A percentile compares a stretch with the other conserved stretches of the same genome.
Conservation (phyloP, 179 eudicot genomes). For the Actinidia chinensis region DNA sequence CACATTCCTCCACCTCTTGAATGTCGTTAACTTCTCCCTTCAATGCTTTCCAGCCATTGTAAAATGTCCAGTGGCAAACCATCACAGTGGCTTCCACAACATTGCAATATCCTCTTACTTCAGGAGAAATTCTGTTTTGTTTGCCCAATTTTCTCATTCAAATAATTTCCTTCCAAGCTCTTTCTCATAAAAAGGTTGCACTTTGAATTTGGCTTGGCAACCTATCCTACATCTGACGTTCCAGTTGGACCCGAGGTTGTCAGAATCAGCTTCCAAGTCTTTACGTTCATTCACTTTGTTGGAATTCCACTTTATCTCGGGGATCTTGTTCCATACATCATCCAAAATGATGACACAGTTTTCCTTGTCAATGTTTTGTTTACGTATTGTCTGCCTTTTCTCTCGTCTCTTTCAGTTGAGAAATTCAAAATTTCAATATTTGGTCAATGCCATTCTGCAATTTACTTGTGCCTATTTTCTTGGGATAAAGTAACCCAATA, state of each 20-base stretch:
- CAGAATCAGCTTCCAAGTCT: constrained; percentile 15
- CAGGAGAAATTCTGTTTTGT: neutral
- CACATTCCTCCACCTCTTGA: constrained; percentile 31
- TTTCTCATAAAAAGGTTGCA: constrained; percentile 28
- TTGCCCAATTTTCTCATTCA: neutral
- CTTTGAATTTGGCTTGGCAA: constrained; percentile 12
- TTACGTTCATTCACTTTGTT: constrained; percentile 20
- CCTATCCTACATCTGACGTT: too few species aligned
- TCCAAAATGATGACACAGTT: constrained; percentile 5
- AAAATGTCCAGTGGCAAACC: constrained; percentile 36
- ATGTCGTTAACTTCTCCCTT: constrained; percentile 32
- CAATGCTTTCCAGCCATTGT: constrained; percentile 37
- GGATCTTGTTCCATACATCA: constrained; percentile 13
- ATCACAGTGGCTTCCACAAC: constrained; percentile 28
- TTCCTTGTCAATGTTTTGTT: neutral
- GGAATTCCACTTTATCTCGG: constrained; percentile 33
- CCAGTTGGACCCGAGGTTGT: too few species aligned
- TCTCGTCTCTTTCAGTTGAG: neutral
- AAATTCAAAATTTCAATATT: neutral
- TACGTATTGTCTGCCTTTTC: neutral
- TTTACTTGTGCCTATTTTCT: neutral
- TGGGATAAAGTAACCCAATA: constrained; percentile 16
- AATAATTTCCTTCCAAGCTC: constrained; percentile 33
- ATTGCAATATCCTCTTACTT: constrained; percentile 21
- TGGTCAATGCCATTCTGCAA: too few species aligned